Base-by-base conservation (phyloP, 257 asterid species). In the Solanum sparsipilum region DNA sequence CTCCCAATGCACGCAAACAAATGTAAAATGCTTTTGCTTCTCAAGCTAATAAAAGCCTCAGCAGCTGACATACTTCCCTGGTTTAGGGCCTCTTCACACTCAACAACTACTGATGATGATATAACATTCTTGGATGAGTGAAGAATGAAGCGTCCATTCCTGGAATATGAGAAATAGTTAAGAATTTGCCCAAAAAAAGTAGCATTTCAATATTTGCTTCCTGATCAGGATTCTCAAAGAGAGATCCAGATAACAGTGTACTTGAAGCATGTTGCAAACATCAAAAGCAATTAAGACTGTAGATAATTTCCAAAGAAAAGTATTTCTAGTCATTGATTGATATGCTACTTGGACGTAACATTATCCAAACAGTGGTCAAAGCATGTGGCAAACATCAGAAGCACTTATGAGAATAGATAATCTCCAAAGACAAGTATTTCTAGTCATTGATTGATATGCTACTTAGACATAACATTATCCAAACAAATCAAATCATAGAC, bases 81-180 rank as follows among this genome's bases (percentile, higher is more conserved):
- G 93, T 94, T 97, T 90, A 97, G 89, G 89, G 98, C 95, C 87
- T 96, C 99, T 95, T 97, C 99, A 90, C 96, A 94, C 89, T 94
- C 99, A 29, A 90, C 84, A 90, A 96, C 88, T 88, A 93, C 92
- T 86, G 93, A 91, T 67, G 95, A 89, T 75, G 98, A 92, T 89
- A 96, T 91, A 86, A 94, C 90, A 94, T 93, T 96, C 92, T 93
- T 95, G 83, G 98, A 93, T 15, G 99, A 92, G 86, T 90, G 98
- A 91, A 97, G 97, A 91, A 94, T 92, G 90, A 96, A 95, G 88
- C 94, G 98, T 21, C 99, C 99, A 89, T 88, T 96, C 96, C 99
- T 97, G 94, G 70, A 91, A 94, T 89, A 86, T 79, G 83, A 78
- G 85, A 88, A 90, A 67, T 65, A 52, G 85, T 74, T 72, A 86